Conservation (phyloP, 164 flowering plant species). For the Dillenia turbinata region DNA sequence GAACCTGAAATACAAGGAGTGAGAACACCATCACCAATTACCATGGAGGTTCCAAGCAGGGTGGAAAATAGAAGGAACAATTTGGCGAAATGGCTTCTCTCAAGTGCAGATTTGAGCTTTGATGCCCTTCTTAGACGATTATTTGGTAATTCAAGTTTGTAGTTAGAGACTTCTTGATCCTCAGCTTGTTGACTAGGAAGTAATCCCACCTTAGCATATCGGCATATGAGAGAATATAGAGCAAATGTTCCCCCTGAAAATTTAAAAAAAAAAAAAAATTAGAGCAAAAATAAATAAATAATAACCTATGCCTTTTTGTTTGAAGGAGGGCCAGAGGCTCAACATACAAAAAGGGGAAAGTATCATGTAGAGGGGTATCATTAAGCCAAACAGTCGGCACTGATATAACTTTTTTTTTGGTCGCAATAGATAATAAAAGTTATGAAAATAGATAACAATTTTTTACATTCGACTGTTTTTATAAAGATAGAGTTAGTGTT, state of each 20-base stretch:
- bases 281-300: too few species aligned
- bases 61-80: not conserved
- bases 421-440: too few species aligned
- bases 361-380: too few species aligned
- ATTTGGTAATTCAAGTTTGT: not conserved
- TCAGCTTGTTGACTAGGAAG: slow-evolving; percentile 7
- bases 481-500: too few species aligned
- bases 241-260: slow-evolving; percentile 10
- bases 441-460: too few species aligned
- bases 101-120: not conserved
- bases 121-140: not conserved
- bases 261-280: too few species aligned
- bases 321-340: not conserved
- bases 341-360: too few species aligned
- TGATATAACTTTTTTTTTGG: too few species aligned
- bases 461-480: too few species aligned
- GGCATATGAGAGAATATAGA: slow-evolving; percentile 7
- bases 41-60: slow-evolving; percentile 7
- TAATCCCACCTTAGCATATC: slow-evolving; percentile 6
- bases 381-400: too few species aligned
- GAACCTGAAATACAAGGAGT: slow-evolving; percentile 3
- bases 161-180: slow-evolving; percentile 6
- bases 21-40: slow-evolving; percentile 4
- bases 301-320: not conserved
- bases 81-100: not conserved